Conservation (phyloP, 768 basidiomycete genomes). For the Mycena vulgaris region DNA sequence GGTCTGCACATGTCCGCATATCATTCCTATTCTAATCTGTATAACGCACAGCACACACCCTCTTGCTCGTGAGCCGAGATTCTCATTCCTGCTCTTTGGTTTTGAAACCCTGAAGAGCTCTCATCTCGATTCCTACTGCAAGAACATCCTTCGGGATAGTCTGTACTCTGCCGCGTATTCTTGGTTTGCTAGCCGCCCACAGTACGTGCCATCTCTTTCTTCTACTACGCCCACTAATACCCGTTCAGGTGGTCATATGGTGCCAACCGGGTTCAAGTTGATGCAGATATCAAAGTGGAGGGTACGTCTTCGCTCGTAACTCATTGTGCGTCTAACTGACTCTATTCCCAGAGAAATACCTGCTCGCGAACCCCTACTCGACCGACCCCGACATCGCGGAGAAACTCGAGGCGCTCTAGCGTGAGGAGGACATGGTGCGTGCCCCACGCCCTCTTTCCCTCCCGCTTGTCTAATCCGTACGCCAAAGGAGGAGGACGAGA, state of each 20-base stretch:
- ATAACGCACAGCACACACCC: slow-evolving; percentile 82
- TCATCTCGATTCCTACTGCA: slow-evolving; percentile 85
- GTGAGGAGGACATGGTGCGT: no score
- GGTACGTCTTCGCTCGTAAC: no score
- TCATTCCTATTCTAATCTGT: slow-evolving; percentile 14
- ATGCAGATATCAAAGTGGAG: slow-evolving; percentile 92
- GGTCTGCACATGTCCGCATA: slow-evolving; percentile 63
- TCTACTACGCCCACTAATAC: slow-evolving; percentile 2
- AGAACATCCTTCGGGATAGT: slow-evolving; percentile 79
- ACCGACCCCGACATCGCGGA: no score
- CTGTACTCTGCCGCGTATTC: slow-evolving; percentile 87
- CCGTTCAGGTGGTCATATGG: slow-evolving; percentile 91
- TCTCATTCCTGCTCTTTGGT: slow-evolving; percentile 92
- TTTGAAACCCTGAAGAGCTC: slow-evolving; percentile 94
- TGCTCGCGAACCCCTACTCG: no score
- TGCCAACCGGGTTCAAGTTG: slow-evolving; percentile 92
- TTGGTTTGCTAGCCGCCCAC: slow-evolving; percentile 96
- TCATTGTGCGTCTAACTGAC: no score
- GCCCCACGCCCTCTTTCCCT: no score
- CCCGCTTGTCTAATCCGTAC: no score
- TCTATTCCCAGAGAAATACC: no score
- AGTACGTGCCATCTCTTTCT: slow-evolving; percentile 68
- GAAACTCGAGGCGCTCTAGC: no score
- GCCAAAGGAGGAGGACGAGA: no score
- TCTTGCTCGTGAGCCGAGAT: slow-evolving; percentile 90